Conservation (phyloP, 78 protist species). For the Protostelium mycophagum region DNA sequence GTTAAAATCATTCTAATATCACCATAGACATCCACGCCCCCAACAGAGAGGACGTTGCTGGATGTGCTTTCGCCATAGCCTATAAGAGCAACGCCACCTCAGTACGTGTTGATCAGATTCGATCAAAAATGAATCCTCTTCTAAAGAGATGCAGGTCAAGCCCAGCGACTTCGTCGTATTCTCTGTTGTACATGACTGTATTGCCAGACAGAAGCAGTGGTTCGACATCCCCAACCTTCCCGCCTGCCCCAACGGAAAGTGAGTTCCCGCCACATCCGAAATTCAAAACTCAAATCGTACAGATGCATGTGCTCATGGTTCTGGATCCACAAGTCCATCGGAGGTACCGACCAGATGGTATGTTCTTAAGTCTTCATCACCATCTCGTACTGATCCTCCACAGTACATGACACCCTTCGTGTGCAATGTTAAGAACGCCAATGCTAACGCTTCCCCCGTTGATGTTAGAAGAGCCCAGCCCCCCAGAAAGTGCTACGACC, state of each 20-base stretch:
- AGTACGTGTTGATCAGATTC: not conserved
- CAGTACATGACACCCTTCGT: conserved; percentile 1
- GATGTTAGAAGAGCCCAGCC: not conserved
- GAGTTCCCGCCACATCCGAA: not conserved
- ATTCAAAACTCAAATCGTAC: not conserved
- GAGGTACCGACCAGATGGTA: conserved; percentile 2
- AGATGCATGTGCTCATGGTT: not conserved
- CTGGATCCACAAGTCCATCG: conserved; percentile 2
- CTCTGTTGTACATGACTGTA: not conserved
- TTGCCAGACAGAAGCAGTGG: not conserved
- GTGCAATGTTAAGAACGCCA: not conserved
- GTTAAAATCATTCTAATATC: not conserved
- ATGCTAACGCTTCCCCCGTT: not conserved
- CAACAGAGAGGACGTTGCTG: not conserved
- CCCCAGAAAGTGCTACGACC: not conserved
- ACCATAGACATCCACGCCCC: not conserved
- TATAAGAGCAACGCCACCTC: not conserved
- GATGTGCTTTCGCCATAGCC: not conserved
- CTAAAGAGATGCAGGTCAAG: not conserved
- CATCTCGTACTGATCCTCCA: not conserved
- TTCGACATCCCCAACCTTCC: not conserved
- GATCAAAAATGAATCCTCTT: not conserved
- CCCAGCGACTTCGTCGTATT: not conserved
- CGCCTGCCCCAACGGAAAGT: conserved; percentile 2
- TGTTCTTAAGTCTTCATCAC: too few relatives aligned